Percentiles rank a stretch among this genome's conserved stretches.
Evolutionary conservation across 768 basidiomycete species (phyloP).

Genomic region (Tricholomella constricta): DNA sequence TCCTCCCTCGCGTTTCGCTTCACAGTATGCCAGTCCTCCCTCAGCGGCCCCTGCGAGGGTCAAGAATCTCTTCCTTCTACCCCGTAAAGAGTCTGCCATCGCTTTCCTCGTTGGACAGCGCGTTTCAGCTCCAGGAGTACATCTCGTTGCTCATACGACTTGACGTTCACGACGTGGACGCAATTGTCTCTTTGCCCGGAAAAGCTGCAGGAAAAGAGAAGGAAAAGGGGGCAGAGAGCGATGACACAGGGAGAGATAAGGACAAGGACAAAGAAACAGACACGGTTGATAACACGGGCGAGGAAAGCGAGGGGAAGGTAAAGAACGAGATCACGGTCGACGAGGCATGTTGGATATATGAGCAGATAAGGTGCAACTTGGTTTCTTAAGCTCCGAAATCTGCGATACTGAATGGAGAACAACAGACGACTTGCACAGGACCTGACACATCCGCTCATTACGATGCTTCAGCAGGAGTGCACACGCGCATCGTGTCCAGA

Average conservation of each 20-base stretch:
- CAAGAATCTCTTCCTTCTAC: constrained; percentile 79
- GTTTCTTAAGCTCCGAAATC: neutral
- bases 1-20: neutral
- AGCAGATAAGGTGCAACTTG: constrained; percentile 46
- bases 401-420: neutral
- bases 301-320: constrained; percentile 32
- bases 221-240: constrained; percentile 30
- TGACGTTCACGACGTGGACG: constrained; percentile 86
- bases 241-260: constrained; percentile 28
- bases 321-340: constrained; percentile 66
- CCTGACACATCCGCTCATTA: constrained; percentile 82
- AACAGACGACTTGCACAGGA: constrained; percentile 87
- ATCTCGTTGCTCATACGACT: constrained; percentile 83
- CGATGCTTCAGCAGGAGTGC: constrained; percentile 85
- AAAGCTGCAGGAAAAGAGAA: constrained; percentile 38
- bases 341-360: constrained; percentile 83
- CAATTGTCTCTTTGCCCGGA: constrained; percentile 77
- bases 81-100: constrained; percentile 72
- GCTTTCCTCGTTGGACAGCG: constrained; percentile 78
- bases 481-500: constrained; percentile 86
- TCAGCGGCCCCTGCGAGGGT: constrained; percentile 74
- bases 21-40: constrained; percentile 40
- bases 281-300: constrained; percentile 32
- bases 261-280: constrained; percentile 35
- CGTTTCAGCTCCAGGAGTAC: constrained; percentile 94